phyloP scores from a whole-genome alignment of 441 rosid genomes.

The Melastoma candidum region DNA sequence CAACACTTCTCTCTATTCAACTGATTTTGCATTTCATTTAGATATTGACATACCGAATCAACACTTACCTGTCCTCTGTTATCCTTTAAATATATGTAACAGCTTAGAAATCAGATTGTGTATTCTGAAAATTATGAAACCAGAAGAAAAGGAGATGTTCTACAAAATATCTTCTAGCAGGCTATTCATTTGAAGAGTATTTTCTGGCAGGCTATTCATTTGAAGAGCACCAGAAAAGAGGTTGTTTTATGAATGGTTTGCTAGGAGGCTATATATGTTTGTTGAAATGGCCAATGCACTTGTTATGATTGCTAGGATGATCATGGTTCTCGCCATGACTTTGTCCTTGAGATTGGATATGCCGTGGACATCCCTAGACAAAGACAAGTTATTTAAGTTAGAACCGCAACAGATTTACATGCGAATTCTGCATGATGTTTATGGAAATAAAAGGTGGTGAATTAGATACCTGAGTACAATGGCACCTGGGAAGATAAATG shows the following conservation, averaged over 20 bases:
- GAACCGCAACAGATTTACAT: background rate
- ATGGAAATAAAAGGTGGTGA: background rate
- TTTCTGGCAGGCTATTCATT: background rate
- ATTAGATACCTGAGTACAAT: slow-evolving; percentile 4
- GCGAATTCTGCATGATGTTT: background rate
- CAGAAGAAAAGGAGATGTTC: background rate
- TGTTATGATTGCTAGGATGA: slow-evolving; percentile 50
- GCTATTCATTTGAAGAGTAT: slow-evolving; percentile 1
- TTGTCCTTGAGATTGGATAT: slow-evolving; percentile 51
- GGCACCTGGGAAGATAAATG: slow-evolving; percentile 10
- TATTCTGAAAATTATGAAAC: too few species aligned
- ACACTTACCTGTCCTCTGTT: too few species aligned
- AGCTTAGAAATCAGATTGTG: too few species aligned
- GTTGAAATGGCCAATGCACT: slow-evolving; percentile 65
- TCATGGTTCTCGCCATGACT: slow-evolving; percentile 47
- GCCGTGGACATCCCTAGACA: slow-evolving; percentile 49
- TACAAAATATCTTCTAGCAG: background rate
- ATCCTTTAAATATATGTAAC: too few species aligned
- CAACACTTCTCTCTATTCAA: too few species aligned
- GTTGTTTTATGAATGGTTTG: slow-evolving; percentile 12
- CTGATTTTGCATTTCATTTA: too few species aligned
- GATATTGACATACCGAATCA: too few species aligned
- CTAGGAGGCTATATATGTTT: slow-evolving; percentile 29
- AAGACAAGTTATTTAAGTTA: background rate
- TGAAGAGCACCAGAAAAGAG: background rate